These are phyloP conservation scores for Sphaerostilbella broomeana DNA, from an alignment of 2,329 filamentous ascomycete species.

Conservation along the genomic window DNA sequence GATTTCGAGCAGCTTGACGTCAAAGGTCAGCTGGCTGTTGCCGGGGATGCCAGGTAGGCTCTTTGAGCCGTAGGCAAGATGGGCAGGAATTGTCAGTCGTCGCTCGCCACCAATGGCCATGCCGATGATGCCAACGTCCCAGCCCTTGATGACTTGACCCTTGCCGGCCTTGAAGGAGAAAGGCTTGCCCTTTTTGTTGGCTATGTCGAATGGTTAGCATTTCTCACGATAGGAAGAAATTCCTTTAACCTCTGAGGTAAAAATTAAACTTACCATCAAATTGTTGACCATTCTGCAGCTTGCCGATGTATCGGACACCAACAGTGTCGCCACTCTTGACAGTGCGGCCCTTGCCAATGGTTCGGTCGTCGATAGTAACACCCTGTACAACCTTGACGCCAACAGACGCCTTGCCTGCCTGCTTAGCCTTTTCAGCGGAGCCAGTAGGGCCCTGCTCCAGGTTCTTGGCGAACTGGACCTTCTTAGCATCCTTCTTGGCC, in stretches of 20 bases:
- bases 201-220: constrained; percentile 36
- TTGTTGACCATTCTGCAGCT: constrained; percentile 87
- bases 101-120: constrained; percentile 94
- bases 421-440: constrained; percentile 46
- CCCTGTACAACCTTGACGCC: constrained; percentile 77
- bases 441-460: constrained; percentile 93
- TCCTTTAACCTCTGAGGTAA: background rate
- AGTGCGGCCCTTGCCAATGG: constrained; percentile 73
- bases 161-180: constrained; percentile 93
- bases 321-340: constrained; percentile 89
- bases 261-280: constrained; percentile 68
- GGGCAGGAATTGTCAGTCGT: constrained; percentile 79
- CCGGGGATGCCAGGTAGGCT: constrained; percentile 75
- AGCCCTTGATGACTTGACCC: constrained; percentile 97
- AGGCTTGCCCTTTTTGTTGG: constrained; percentile 98
- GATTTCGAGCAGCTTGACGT: constrained; percentile 79
- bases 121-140: constrained; percentile 90
- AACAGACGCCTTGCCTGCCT: constrained; percentile 41
- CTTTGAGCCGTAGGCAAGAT: constrained; percentile 85
- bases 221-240: constrained; percentile 17
- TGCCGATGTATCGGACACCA: constrained; percentile 96
- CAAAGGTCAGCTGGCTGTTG: constrained; percentile 89
- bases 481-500: constrained; percentile 65
- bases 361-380: constrained; percentile 93
- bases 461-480: constrained; percentile 98